Percentiles rank a stretch among this genome's conserved stretches.
These are phyloP conservation scores for Saccharomycopsis fodiens DNA, from an alignment of 805 yeast species.

Conservation along the genomic window DNA sequence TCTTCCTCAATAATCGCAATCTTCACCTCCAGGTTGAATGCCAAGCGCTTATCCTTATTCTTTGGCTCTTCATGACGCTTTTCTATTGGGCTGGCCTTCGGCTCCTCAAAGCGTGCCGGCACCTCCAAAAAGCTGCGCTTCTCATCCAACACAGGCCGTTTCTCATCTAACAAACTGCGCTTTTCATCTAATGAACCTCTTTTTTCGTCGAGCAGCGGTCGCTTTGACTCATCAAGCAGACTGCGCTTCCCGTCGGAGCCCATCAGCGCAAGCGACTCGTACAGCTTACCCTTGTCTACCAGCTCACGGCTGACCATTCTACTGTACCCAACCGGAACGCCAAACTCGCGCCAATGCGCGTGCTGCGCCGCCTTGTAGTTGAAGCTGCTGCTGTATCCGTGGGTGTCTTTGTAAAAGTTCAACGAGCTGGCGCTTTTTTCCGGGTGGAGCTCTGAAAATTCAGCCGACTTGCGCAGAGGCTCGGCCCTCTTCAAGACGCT, in stretches of 20 bases:
- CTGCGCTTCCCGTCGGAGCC: background rate
- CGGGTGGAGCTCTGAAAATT: background rate
- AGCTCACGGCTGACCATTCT: background rate
- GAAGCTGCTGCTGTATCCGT: slow-evolving; percentile 14
- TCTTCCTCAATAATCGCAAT: slow-evolving; percentile 6
- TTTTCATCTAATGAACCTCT: too few relatives aligned
- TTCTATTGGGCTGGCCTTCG: too few relatives aligned
- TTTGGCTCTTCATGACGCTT: too few relatives aligned
- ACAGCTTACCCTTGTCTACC: background rate
- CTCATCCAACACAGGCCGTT: too few relatives aligned
- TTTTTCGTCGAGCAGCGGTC: background rate
- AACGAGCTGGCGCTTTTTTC: background rate
- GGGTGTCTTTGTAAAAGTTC: slow-evolving; percentile 17
- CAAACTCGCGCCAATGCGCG: slow-evolving; percentile 8
- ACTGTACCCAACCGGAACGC: slow-evolving; percentile 5
- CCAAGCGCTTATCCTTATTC: background rate
- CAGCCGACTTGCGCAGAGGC: slow-evolving; percentile 2
- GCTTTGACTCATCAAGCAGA: background rate
- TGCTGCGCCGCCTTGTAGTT: slow-evolving; percentile 9
- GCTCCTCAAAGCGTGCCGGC: too few relatives aligned
- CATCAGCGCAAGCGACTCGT: background rate
- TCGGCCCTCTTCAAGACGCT: slow-evolving; percentile 10
- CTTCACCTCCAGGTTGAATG: background rate
- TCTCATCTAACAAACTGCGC: background rate
- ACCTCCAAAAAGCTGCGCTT: background rate